Percentiles rank a stretch among this genome's conserved stretches.
Evolutionary conservation across 192 early-diverging fungal genomes (phyloP).

Genomic region (Phlyctochytrium bullatum): DNA sequence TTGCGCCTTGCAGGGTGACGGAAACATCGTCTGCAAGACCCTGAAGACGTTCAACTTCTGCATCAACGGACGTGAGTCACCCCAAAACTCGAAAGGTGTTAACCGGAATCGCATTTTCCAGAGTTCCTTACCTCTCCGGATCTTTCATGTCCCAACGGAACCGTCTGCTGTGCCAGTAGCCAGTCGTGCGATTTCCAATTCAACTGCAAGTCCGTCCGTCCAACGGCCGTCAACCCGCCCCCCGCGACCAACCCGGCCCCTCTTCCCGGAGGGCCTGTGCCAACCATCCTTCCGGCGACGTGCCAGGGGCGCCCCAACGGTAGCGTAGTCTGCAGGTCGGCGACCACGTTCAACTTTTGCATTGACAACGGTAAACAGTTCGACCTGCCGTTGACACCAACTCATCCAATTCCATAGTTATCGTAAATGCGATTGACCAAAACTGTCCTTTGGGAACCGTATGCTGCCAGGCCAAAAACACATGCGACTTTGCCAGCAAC

Average conservation of each 20-base stretch:
- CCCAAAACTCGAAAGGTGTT: background rate
- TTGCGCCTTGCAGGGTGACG: background rate
- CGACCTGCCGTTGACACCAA: too few species aligned
- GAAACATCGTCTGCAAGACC: conserved; percentile 5
- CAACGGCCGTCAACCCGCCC: background rate
- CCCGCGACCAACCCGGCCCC: background rate
- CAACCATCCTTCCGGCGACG: background rate
- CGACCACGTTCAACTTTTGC: conserved; percentile 6
- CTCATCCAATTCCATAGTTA: too few species aligned
- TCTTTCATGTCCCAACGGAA: background rate
- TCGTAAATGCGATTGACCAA: background rate
- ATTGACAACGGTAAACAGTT: too few species aligned
- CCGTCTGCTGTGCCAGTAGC: background rate
- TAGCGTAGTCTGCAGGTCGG: background rate
- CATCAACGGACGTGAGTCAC: background rate
- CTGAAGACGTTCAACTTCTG: background rate
- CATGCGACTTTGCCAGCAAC: conserved; percentile 2
- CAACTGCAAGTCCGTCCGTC: background rate
- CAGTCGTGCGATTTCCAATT: background rate
- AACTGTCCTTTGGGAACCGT: background rate
- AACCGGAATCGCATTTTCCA: background rate
- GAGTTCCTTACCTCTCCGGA: background rate
- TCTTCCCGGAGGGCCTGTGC: background rate
- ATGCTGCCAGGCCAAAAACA: background rate
- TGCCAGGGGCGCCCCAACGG: background rate